Conservation (phyloP, 768 basidiomycete species). For the Inosperma sp. region DNA sequence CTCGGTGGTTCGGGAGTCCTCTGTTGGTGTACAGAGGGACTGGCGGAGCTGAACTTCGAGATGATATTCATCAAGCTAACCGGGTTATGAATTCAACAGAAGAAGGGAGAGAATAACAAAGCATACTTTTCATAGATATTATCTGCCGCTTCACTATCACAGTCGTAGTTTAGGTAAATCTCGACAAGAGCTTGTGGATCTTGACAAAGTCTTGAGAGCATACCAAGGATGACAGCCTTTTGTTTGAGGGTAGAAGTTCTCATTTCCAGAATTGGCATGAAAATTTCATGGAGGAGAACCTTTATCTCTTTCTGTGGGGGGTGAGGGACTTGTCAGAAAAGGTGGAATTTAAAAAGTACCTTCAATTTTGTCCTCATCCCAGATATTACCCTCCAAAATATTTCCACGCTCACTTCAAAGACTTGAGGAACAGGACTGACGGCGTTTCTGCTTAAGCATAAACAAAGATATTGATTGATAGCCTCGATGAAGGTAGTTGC, state of each 20-base stretch:
- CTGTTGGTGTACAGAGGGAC: slow-evolving; percentile 42
- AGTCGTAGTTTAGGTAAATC: slow-evolving; percentile 98
- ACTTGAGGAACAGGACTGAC: slow-evolving; percentile 94
- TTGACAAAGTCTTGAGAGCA: slow-evolving; percentile 84
- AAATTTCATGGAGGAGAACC: slow-evolving; percentile 97
- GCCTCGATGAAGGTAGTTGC: slow-evolving; percentile 89
- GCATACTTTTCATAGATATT: slow-evolving; percentile 95
- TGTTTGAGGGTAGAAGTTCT: slow-evolving; percentile 92
- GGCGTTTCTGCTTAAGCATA: slow-evolving; percentile 90
- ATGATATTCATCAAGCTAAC: slow-evolving; percentile 91
- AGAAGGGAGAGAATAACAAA: neutral
- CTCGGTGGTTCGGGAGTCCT: slow-evolving; percentile 56
- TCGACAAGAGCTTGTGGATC: slow-evolving; percentile 98
- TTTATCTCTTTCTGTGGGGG: slow-evolving; percentile 91
- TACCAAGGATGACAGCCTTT: slow-evolving; percentile 86
- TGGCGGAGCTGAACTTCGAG: slow-evolving; percentile 78
- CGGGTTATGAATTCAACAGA: slow-evolving; percentile 10
- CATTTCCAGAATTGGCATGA: slow-evolving; percentile 98
- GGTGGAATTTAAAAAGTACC: slow-evolving; percentile 39
- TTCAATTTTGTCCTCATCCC: slow-evolving; percentile 95
- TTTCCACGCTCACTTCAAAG: slow-evolving; percentile 96
- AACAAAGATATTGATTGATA: slow-evolving; percentile 92
- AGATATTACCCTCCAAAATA: slow-evolving; percentile 94
- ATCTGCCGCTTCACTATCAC: slow-evolving; percentile 88
- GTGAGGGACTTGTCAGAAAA: slow-evolving; percentile 10